A percentile compares a stretch with the other conserved stretches of the same genome.
These are phyloP conservation scores for Eucalyptus polybractea DNA, from an alignment of 345 rosid genomes.

Conservation along the genomic window DNA sequence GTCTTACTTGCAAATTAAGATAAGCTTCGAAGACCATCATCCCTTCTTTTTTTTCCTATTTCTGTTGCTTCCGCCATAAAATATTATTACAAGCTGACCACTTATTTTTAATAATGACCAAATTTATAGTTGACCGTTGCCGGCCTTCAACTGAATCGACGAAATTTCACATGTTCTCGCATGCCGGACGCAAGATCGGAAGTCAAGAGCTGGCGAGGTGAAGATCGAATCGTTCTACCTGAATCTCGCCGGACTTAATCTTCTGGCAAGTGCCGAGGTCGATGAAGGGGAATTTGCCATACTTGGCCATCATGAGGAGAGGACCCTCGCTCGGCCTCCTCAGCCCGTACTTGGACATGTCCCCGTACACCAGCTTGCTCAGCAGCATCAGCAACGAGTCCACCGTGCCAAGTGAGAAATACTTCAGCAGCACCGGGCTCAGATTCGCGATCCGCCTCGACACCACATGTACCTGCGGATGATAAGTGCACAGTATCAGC, in stretches of 20 bases:
- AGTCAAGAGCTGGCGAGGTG: not conserved
- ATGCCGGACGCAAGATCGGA: not conserved
- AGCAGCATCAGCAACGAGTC: constrained; percentile 23
- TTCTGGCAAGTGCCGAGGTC: constrained; percentile 34
- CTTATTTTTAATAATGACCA: not conserved
- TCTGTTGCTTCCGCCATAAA: not conserved
- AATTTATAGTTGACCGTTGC: not conserved
- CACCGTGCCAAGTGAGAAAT: constrained; percentile 11
- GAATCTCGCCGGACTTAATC: constrained; percentile 28
- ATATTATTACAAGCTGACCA: not conserved
- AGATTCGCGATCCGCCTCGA: constrained; percentile 17
- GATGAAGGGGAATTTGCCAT: constrained; percentile 37
- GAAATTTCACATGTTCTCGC: not conserved
- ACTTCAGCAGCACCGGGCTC: constrained; percentile 19
- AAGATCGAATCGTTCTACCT: constrained; percentile 4
- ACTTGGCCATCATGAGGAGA: constrained; percentile 11
- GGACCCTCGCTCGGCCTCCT: constrained; percentile 13
- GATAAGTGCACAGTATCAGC: not conserved
- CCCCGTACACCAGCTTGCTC: constrained; percentile 28
- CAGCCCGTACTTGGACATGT: constrained; percentile 22
- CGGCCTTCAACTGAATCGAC: not conserved
- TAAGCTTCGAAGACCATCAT: not conserved
- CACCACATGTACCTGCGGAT: constrained; percentile 43
- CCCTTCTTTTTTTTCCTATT: not conserved
- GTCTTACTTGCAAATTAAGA: not conserved